Evolutionary conservation across 106 monocot species (phyloP), one percentile per base, ranked within the genome.

Genomic region (Dactylorhiza incarnata): DNA sequence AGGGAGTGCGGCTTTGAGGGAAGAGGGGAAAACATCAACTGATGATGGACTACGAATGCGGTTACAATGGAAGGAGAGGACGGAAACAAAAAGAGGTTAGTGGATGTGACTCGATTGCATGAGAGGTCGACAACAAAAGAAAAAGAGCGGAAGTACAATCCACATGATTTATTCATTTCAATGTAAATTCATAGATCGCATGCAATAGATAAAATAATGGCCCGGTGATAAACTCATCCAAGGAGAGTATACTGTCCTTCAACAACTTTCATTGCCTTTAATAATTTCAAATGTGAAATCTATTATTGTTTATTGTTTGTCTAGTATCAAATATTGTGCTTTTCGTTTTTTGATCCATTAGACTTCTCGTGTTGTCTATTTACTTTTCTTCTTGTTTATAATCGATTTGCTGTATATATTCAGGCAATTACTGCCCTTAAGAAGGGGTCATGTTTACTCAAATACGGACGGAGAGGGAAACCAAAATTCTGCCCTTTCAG

Each of bases 401-500:
- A 65, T 26, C 26, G 29, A 65, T 65, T 65, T 29, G 24, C 4
- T 65, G 65, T 65, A 65, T 26, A 65, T 65, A 11, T 65, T 72
- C 49, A 72, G 72, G 72, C 72, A 72, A 72, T 72, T 49, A 72
- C 49, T 9, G 22, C 72, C 12, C 72, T 72, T 22, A 72, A 72
- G 9, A 72, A 72, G 19, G 72, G 72, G 72, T 72, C 72, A 49
- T 72, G 72, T 49, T 72, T 72, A 49, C 72, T 72, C 23, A 72
- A 72, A 72, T 72, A 72, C 11, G 72, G 72, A 49, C 72, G 72
- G 7, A 72, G 91, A 79, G 91, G 91, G 48, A 91, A 91, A 75
- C 91, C 91, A 73, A 91, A 91, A 13, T 91, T 91, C 73, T 91
- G 91, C 53, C 91, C 91, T 46, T 88, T 91, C 56, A 87, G 91